Base-by-base conservation (phyloP, 306 rosid genomes). In the Quercus wislizeni region DNA sequence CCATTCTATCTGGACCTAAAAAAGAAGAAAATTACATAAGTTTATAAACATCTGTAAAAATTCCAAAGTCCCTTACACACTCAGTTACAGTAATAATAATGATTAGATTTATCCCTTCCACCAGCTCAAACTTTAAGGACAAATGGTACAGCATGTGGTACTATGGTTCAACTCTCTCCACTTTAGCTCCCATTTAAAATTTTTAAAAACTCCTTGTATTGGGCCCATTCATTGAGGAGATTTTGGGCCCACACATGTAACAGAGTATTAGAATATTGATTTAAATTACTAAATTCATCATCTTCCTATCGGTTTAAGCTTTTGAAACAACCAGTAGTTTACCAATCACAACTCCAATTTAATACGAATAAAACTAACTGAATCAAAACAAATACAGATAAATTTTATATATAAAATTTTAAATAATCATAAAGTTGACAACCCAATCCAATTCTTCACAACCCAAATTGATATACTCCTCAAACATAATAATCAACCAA, bases 1-100 rank as follows among this genome's bases (percentile, higher is more conserved):
- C 69, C 83, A 83, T 74, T 90, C 91, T 85, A 87, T 83, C 82
- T 84, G 87, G 85, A 94, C 96, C 98, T 94, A 80, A 63, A 74
- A 69, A 77, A 68, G 79, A 71, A 56, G 71, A 76, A 61, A 56
- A 23, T 65, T 69, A 76, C 20, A 57, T 76, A 30, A 59, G 13
- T 64, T 23, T 74, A 30, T 55, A 28, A 76, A 68, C 75, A 31
- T 54, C 25, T 51, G 57, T 54, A 46, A 55, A 61, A 31, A 67
- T 74, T 51, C 72, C 49, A 35, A 73, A 74, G 25, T 62, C 15
- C 78, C 31, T 63, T 38, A 18, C 14, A 68, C 49, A 69, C 43
- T 56, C 77, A 35, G 8, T 43, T 51, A 69, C 30, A 62, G 38
- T 49, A 10, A 49, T 12, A 49, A 49, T 49, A 49, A 49, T 49